phyloP scores from a whole-genome alignment of 139 green algal genomes.

The Volvox reticuliferus region DNA sequence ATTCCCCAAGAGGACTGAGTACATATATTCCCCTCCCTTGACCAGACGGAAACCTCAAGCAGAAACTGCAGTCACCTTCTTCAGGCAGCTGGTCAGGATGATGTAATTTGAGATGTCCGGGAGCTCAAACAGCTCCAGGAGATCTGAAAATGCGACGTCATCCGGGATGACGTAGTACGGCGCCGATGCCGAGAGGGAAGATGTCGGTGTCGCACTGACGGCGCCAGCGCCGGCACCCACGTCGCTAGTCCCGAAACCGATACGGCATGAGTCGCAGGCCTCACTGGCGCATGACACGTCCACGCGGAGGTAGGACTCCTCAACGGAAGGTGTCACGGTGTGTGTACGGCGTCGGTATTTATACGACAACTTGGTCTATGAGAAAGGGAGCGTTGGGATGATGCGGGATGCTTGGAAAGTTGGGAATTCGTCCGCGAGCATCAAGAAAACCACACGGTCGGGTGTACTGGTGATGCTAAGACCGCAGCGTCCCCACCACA shows the following conservation, averaged over 20 bases:
- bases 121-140: conserved; percentile 72
- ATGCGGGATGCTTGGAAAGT: too few relatives aligned
- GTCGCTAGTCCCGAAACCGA: neutral
- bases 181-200: conserved; percentile 25
- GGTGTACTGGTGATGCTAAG: too few relatives aligned
- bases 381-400: neutral
- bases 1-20: too few relatives aligned
- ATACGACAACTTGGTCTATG: conserved; percentile 51
- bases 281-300: conserved; percentile 59
- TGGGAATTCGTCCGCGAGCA: too few relatives aligned
- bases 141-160: conserved; percentile 37
- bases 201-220: neutral
- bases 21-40: too few relatives aligned
- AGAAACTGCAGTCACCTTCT: neutral
- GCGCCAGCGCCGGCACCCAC: neutral
- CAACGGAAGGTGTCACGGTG: conserved; percentile 43
- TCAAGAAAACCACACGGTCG: too few relatives aligned
- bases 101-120: conserved; percentile 47
- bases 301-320: conserved; percentile 59
- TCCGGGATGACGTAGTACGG: conserved; percentile 66
- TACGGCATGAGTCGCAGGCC: conserved; percentile 19
- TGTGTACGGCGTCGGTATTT: conserved; percentile 59
- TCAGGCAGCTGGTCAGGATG: conserved; percentile 15
- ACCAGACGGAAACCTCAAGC: too few relatives aligned
- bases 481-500: too few relatives aligned